Conservation (phyloP, 305 asterid genomes). For the Striga hermonthica region DNA sequence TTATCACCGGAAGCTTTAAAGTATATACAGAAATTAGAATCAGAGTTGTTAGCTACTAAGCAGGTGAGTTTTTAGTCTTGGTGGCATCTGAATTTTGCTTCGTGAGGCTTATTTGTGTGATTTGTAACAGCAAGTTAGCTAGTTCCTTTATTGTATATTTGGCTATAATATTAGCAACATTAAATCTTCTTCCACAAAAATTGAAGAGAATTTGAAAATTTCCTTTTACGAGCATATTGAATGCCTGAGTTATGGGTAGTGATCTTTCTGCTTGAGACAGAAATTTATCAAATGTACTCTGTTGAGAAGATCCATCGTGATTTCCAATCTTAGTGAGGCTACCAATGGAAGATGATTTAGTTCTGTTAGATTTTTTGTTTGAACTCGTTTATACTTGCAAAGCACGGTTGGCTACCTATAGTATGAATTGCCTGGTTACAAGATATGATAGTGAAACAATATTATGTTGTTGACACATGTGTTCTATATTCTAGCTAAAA, state of each 20-base stretch:
- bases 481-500: slow-evolving; percentile 10
- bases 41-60: slow-evolving; percentile 55
- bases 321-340: slow-evolving; percentile 4
- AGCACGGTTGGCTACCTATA: neutral
- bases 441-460: slow-evolving; percentile 5
- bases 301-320: neutral
- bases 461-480: neutral
- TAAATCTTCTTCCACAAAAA: neutral
- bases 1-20: slow-evolving; percentile 59
- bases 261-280: neutral
- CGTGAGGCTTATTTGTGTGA: neutral
- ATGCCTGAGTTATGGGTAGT: slow-evolving; percentile 15
- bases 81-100: slow-evolving; percentile 1
- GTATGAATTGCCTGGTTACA: slow-evolving; percentile 5
- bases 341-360: neutral
- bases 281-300: neutral
- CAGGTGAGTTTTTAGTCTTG: slow-evolving; percentile 48
- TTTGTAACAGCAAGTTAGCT: neutral
- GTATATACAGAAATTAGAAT: slow-evolving; percentile 67
- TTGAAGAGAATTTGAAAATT: neutral
- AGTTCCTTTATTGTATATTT: neutral
- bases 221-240: slow-evolving; percentile 6
- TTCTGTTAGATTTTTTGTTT: neutral
- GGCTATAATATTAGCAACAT: neutral
- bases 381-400: neutral